Evolutionary conservation across 2,329 filamentous ascomycete genomes (phyloP), one percentile per base, ranked within the genome.

Genomic region (Tolypocladium ovalisporum): DNA sequence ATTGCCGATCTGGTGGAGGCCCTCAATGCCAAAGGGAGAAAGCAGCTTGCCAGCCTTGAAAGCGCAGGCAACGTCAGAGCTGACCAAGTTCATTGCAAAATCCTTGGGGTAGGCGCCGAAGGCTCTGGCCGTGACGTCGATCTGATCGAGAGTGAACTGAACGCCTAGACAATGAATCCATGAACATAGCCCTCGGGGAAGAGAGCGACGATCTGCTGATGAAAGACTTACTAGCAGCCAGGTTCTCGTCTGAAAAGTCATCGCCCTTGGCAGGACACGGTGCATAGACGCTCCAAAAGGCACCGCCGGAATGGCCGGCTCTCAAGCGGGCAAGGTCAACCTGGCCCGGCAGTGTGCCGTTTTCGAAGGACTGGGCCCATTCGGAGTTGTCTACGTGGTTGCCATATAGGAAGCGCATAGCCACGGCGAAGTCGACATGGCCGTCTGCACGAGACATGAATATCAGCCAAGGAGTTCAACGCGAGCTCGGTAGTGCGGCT

Each of bases 1-100:
- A 73, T 97, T 96, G 58, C 90, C 92, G 64, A 97, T 95, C 66
- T 96, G 93, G 68, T 97, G 93, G 9, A 97, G 80, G 4, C 93
- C 93, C 73, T 96, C 91, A 55, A 95, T 84, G 3, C 87, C 89
- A 4, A 93, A 74, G 0, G 89, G 88, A 1, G 88, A 92, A 65
- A 94, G 88, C 54, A 95, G 76, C 64, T 82, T 82, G 62, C 80
- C 80, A 32, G 77, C 63, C 54, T 74, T 74, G 69, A 89, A 89
- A 32, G 84, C 83, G 2, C 77, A 68, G 40, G 85, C 67, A 4
- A 88, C 89, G 35, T 81, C 79, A 53, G 76, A 77, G 62, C 83
- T 83, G 65, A 85, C 81, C 0, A 80, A 71, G 1, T 80, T 75
- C 0, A 81, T 79, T 1, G 89, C 89, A 71, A 95, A 91, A 63